Conservation (phyloP, 371 early-diverging fungal species). For the Nematocida ausubeli region DNA sequence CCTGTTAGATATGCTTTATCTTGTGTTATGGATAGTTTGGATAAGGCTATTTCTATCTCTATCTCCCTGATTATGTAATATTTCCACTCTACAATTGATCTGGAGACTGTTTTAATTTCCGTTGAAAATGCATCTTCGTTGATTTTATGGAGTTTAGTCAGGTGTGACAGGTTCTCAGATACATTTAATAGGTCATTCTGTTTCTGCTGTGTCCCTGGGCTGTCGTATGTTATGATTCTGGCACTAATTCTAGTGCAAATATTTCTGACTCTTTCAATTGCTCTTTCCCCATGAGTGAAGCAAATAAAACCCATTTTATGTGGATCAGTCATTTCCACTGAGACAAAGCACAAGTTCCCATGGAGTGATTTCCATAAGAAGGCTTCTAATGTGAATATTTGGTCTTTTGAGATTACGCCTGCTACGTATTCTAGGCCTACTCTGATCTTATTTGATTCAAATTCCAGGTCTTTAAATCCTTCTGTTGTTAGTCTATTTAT, state of each 20-base stretch:
- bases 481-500: slow-evolving; percentile 54
- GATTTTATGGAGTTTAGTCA: slow-evolving; percentile 53
- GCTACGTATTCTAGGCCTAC: slow-evolving; percentile 63
- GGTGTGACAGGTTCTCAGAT: slow-evolving; percentile 56
- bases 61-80: slow-evolving; percentile 63
- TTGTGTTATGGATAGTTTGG: slow-evolving; percentile 53
- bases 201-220: slow-evolving; percentile 46
- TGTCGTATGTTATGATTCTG: slow-evolving; percentile 41
- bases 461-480: slow-evolving; percentile 33
- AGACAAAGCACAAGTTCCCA: slow-evolving; percentile 64
- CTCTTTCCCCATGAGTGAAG: slow-evolving; percentile 64
- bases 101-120: slow-evolving; percentile 46
- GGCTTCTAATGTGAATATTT: slow-evolving; percentile 60
- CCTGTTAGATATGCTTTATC: slow-evolving; percentile 62
- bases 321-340: slow-evolving; percentile 22
- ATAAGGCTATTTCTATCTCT: slow-evolving; percentile 63
- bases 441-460: slow-evolving; percentile 11
- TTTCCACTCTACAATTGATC: slow-evolving; percentile 56
- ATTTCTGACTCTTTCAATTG: slow-evolving; percentile 56
- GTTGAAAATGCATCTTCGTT: slow-evolving; percentile 56
- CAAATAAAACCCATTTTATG: slow-evolving; percentile 63
- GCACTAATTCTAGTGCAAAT: slow-evolving; percentile 65
- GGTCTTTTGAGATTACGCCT: slow-evolving; percentile 62
- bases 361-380: slow-evolving; percentile 60
- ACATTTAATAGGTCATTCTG: slow-evolving; percentile 50